Base-by-base conservation (phyloP, 2,329 filamentous ascomycete genomes). In the Fusarium tupiense region DNA sequence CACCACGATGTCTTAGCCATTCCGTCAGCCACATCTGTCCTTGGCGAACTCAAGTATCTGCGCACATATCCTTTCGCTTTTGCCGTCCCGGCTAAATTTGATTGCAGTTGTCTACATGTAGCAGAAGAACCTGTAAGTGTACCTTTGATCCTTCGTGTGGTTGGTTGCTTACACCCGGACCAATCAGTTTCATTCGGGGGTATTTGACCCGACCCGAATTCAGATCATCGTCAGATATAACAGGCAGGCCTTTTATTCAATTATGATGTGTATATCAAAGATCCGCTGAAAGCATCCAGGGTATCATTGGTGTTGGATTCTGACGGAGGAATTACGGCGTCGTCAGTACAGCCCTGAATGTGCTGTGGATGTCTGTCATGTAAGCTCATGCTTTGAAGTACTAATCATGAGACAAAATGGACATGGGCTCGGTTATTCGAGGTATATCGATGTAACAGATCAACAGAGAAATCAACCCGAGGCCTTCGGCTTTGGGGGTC, bases 41-140 rank as follows among this genome's bases (percentile, higher is more conserved):
- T 40, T 60, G 17, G 33, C 20, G 43, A 40, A 52, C 24, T 49
- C 40, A 59, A 31, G 26, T 13, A 41, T 22, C 37, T 53, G 41
- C 40, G 50, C 41, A 44, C 9, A 29, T 60, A 41, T 19, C 6
- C 22, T 40, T 24, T 22, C 14, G 19, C 22, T n/a, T 35, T 60
- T 43, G 41, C 12, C n/a, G 52, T 35, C 49, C 54, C 71, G 71
- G 71, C 43, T 74, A 65, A 74, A 74, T 64, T 19, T 26, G 13
- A 59, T 54, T 46, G 26, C 44, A 31, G 37, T 47, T 40, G 31
- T 40, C 31, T 54, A 37, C 35, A 29, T 41, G 8, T 12, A 20
- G n/a, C 29, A 40, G 33, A 31, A 14, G n/a, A 64, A 29, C 35
- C 20, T 29, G 20, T 56, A 46, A 52, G 56, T 37, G 59, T 47